These are phyloP conservation scores for Cunninghamia lanceolata DNA, from an alignment of 75 land plant species.

Conservation along the genomic window DNA sequence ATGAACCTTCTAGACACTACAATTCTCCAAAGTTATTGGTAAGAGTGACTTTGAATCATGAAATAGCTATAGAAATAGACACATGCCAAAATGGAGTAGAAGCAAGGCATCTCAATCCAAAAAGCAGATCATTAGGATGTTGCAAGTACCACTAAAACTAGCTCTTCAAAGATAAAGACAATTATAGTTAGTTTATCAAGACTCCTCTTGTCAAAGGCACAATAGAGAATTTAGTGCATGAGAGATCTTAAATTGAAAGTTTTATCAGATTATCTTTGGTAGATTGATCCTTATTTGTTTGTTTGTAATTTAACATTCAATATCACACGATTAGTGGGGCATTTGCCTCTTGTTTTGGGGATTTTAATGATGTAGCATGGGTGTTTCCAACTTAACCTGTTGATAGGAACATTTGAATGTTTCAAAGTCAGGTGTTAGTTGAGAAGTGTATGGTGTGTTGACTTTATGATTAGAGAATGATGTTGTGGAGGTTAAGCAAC, in stretches of 20 bases:
- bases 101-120: too few relatives aligned
- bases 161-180: constrained; percentile 85
- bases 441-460: background rate
- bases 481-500: background rate
- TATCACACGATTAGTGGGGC: constrained; percentile 1
- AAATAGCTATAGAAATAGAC: too few relatives aligned
- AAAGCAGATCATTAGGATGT: too few relatives aligned
- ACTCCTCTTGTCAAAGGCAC: constrained; percentile 19
- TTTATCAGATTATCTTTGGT: background rate
- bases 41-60: too few relatives aligned
- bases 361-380: background rate
- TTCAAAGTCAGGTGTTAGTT: background rate
- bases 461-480: background rate
- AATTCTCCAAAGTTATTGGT: too few relatives aligned
- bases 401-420: background rate
- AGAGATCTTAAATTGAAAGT: background rate
- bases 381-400: background rate
- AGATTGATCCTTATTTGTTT: background rate
- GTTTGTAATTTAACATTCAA: background rate
- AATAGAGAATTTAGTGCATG: background rate
- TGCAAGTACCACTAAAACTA: constrained; percentile 87
- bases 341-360: background rate
- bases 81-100: too few relatives aligned
- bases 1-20: too few relatives aligned
- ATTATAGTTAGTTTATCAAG: constrained; percentile 75